Evolutionary conservation across 345 rosid genomes (phyloP).

Genomic region (Leavenworthia alabamica): DNA sequence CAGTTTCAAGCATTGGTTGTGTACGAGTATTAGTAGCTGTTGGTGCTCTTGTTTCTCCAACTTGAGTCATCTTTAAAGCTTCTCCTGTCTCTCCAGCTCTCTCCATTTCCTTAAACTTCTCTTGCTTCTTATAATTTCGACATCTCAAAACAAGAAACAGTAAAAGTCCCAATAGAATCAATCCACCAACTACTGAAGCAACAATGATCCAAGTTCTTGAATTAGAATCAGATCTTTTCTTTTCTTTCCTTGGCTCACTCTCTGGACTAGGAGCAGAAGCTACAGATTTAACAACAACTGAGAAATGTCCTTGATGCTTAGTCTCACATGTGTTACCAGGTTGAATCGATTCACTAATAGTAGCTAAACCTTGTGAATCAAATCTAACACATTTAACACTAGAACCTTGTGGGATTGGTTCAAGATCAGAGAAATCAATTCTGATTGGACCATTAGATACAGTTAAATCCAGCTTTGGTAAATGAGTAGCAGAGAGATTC

Average conservation of each 20-base stretch:
- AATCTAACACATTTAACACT: constrained; percentile 63
- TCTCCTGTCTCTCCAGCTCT: constrained; percentile 92
- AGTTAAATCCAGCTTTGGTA: constrained; percentile 40
- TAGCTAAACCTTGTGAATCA: constrained; percentile 49
- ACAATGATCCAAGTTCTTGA: constrained; percentile 59
- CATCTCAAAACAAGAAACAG: constrained; percentile 46
- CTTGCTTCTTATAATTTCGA: constrained; percentile 48
- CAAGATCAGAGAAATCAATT: constrained; percentile 52
- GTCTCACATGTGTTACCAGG: constrained; percentile 54
- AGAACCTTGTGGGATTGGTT: constrained; percentile 47
- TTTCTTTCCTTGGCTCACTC: constrained; percentile 19
- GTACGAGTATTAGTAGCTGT: constrained; percentile 75
- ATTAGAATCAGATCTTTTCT: constrained; percentile 25
- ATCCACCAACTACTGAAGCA: constrained; percentile 73
- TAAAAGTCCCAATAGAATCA: constrained; percentile 45
- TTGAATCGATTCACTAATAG: constrained; percentile 44
- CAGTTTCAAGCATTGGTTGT: constrained; percentile 77
- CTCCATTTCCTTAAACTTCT: constrained; percentile 79
- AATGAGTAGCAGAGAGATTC: constrained; percentile 53
- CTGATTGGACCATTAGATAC: constrained; percentile 46
- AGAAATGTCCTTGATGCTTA: constrained; percentile 69
- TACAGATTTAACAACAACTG: constrained; percentile 60
- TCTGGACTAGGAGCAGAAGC: constrained; percentile 43
- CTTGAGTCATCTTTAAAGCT: constrained; percentile 63
- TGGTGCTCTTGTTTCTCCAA: constrained; percentile 84